These are phyloP conservation scores for Lactarius trivialis DNA, from an alignment of 768 basidiomycete genomes.

Conservation along the genomic window DNA sequence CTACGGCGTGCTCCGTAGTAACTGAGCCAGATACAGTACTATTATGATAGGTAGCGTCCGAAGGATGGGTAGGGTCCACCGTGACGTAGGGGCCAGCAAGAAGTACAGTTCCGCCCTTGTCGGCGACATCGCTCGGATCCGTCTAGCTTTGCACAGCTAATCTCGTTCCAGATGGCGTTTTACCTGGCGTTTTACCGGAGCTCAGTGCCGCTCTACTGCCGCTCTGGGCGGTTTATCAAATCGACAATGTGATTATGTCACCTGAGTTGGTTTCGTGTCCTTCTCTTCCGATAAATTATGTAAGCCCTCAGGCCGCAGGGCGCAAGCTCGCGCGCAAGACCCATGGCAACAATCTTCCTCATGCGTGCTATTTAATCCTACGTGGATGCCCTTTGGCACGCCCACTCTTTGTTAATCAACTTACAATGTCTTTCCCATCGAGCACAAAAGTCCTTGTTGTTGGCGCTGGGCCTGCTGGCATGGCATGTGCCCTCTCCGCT, in stretches of 20 bases:
- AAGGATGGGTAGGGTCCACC: background rate
- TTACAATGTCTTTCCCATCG: conserved; percentile 29
- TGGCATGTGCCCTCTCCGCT: conserved; percentile 42
- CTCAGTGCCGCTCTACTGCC: no score
- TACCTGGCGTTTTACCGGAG: no score
- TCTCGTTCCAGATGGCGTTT: background rate
- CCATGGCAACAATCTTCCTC: background rate
- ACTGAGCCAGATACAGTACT: no score
- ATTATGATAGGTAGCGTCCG: background rate
- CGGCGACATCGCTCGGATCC: background rate
- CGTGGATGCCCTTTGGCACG: no score
- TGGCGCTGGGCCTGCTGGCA: conserved; percentile 45
- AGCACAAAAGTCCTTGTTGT: conserved; percentile 42
- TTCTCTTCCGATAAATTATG: background rate
- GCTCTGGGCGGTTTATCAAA: no score
- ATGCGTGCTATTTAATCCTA: background rate
- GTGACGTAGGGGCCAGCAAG: no score
- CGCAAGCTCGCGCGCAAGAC: no score
- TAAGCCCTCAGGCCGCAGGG: background rate
- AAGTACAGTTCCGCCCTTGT: background rate
- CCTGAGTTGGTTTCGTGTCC: no score
- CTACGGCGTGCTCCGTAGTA: no score
- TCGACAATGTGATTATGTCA: no score
- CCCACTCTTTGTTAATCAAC: background rate
- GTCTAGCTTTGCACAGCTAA: background rate